Conservation (phyloP, 1,284 basidiomycete species). For the Apiotrichum laibachii region DNA sequence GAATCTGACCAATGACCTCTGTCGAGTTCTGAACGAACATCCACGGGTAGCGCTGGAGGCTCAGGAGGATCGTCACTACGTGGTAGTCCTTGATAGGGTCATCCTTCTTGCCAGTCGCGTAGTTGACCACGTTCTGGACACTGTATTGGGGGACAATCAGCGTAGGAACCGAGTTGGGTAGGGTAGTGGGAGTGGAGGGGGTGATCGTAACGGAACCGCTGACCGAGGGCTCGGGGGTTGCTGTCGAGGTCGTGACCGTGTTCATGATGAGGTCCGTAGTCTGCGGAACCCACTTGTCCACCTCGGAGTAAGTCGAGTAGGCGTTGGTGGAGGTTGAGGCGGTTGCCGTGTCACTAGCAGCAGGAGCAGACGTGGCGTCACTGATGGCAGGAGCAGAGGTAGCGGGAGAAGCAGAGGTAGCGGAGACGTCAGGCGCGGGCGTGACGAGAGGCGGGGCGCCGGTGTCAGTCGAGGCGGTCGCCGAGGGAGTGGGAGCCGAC, state of each 20-base stretch:
- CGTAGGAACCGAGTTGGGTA: conserved; percentile 32
- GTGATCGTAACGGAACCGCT: background rate
- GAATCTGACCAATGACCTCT: conserved; percentile 49
- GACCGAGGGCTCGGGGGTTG: background rate
- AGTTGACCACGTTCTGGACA: conserved; percentile 31
- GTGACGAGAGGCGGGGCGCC: too few species aligned
- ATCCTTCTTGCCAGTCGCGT: conserved; percentile 27
- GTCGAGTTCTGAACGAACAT: conserved; percentile 37
- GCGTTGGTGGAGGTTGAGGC: background rate
- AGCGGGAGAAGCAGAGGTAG: too few species aligned
- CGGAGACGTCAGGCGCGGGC: too few species aligned
- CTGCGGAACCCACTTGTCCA: background rate
- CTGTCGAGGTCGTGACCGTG: background rate
- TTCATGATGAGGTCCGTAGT: background rate
- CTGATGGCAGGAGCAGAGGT: too few species aligned
- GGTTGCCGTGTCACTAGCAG: too few species aligned
- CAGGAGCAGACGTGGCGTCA: too few species aligned
- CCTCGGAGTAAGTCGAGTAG: background rate
- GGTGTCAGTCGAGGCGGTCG: too few species aligned
- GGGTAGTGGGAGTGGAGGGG: background rate
- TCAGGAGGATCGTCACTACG: conserved; percentile 46
- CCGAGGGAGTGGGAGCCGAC: too few species aligned
- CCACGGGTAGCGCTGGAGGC: conserved; percentile 46
- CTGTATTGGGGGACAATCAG: conserved; percentile 48
- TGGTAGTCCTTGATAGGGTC: conserved; percentile 40